Base-by-base conservation (phyloP, 2,329 filamentous ascomycete species). In the Colletotrichum sp. region DNA sequence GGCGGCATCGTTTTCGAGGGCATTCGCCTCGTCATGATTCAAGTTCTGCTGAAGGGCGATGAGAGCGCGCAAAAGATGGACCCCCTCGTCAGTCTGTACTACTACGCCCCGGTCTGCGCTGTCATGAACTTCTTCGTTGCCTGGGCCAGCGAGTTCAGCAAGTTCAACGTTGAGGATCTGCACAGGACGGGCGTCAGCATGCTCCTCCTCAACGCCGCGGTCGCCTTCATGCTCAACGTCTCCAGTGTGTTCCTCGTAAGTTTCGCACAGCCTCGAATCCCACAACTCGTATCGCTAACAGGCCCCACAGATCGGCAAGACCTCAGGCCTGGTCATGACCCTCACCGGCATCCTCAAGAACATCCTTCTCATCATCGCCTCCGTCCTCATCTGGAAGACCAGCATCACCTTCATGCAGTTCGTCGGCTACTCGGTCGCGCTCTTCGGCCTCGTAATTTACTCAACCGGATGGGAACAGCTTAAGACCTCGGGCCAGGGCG, bases 341-440 rank as follows among this genome's bases (percentile, higher is more conserved):
- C 91, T 98, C 28, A 96, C 93, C 75, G 95, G 95, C 83, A 95
- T 98, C 78, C 91, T 97, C 81, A 98, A 98, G 87, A 95, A 96
- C 84, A 96, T 98, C 77, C 91, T 98, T 75, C 92, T 98, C 71
- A 95, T 98, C 78, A 88, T 90, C 76, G 90, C 92, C 75, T 95
- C 94, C 69, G 94, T 97, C 85, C 84, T 95, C 81, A 93, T 96
- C 83, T 97, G 95, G 93, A 88, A 90, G 79, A 95, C 95, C 72
- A 90, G 91, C 36, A 93, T 97, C 81, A 90, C 92, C 24, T 82
- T 86, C 28, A 89, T 95, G 72, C 95, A 98, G 86, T 91, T 92
- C 80, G 89, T 96, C 82, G 95, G 95, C 79, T 98, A 98, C 88
- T 87, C 89, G 80, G 90, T 96, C 80, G 95, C 95, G 69, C 86